Percentiles rank a stretch among this genome's conserved stretches.
Conservation (phyloP, 306 rosid genomes). For the Dalbergia oliveri region DNA sequence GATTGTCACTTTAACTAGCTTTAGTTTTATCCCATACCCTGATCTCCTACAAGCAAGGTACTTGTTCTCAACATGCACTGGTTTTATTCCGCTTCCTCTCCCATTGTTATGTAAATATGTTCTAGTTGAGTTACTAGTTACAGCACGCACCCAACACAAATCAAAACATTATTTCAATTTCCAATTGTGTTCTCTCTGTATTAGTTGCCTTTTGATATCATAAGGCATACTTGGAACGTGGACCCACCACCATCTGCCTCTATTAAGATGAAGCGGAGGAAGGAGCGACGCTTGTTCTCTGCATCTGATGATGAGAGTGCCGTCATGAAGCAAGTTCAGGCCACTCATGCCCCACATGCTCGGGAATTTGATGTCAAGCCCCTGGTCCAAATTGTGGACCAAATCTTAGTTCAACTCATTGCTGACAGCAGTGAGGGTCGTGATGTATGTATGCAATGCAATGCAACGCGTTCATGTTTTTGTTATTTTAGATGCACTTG, state of each 20-base stretch:
- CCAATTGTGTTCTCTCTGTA: not conserved
- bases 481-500: too few species aligned
- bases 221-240: constrained; percentile 42
- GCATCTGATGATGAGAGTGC: constrained; percentile 75
- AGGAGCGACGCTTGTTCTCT: constrained; percentile 57
- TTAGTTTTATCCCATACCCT: constrained; percentile 52
- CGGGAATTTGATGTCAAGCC: constrained; percentile 72
- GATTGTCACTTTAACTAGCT: constrained; percentile 58
- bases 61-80: constrained; percentile 50
- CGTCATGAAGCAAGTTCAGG: constrained; percentile 73
- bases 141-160: constrained; percentile 41
- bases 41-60: constrained; percentile 77
- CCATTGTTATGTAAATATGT: constrained; percentile 49
- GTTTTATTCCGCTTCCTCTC: constrained; percentile 66
- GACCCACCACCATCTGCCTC: constrained; percentile 43
- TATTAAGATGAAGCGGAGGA: constrained; percentile 30
- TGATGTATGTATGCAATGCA: too few species aligned
- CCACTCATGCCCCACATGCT: constrained; percentile 73
- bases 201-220: not conserved
- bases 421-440: too few species aligned
- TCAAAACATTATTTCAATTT: not conserved
- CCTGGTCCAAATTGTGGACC: constrained; percentile 61
- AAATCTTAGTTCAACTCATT: constrained; percentile 58
- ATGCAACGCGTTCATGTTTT: too few species aligned
- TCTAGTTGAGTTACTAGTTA: not conserved